Evolutionary conservation across 805 yeast genomes (phyloP).

Genomic region (Saccharomycopsis amapae): DNA sequence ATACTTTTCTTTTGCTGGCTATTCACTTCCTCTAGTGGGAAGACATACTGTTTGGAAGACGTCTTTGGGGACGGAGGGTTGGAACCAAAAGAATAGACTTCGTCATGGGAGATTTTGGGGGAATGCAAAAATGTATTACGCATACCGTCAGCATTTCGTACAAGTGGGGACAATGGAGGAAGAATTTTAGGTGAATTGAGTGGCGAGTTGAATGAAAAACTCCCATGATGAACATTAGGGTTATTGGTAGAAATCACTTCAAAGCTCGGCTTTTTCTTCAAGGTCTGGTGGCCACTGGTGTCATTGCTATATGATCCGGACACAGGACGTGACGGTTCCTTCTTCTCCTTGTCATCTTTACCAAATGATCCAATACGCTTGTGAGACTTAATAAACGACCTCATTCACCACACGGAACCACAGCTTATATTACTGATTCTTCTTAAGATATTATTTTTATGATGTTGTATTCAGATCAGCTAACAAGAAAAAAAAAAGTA

Average conservation of each 20-base stretch:
- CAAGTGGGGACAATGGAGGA: conserved; percentile 5
- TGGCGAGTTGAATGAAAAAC: neutral
- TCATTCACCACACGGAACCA: no score
- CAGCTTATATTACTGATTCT: no score
- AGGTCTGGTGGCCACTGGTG: neutral
- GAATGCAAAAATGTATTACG: neutral
- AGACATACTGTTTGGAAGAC: conserved; percentile 6
- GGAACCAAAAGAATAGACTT: conserved; percentile 2
- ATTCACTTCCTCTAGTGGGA: conserved; percentile 1
- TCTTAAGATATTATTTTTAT: no score
- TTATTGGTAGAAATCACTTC: conserved; percentile 19
- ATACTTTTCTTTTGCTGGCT: conserved; percentile 9
- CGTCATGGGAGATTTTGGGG: conserved; percentile 1
- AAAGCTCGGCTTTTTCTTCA: conserved; percentile 10
- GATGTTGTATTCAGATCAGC: no score
- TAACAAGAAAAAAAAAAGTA: no score
- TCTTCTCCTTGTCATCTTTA: conserved; percentile 17
- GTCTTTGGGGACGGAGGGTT: conserved; percentile 15
- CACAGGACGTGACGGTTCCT: neutral
- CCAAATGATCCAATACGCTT: conserved; percentile 20
- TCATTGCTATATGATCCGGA: neutral
- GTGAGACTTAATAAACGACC: conserved; percentile 21
- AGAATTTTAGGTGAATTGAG: neutral
- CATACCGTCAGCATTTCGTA: neutral
- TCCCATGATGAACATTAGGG: conserved; percentile 8